phyloP scores from a whole-genome alignment of 768 basidiomycete species.

The Lentinula sp. region DNA sequence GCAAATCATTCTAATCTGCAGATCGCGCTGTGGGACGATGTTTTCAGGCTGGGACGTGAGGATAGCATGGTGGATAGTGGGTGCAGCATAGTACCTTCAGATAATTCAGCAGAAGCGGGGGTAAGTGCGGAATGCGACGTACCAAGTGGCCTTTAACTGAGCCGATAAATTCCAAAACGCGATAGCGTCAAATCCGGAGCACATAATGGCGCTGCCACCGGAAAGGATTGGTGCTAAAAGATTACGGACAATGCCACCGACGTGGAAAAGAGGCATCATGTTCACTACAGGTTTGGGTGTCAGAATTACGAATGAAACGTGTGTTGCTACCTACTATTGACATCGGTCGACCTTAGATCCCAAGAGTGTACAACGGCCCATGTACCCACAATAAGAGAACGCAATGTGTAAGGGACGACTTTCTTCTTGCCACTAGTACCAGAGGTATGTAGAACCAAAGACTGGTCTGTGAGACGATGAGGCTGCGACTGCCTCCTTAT shows the following conservation, averaged over 20 bases:
- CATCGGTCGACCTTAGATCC: conserved; percentile 30
- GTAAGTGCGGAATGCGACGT: conserved; percentile 14
- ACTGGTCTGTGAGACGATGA: conserved; percentile 37
- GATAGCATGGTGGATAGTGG: conserved; percentile 47
- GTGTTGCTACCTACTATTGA: conserved; percentile 34
- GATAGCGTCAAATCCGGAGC: conserved; percentile 46
- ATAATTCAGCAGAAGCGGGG: conserved; percentile 1
- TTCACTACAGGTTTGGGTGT: conserved; percentile 22
- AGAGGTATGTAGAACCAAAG: conserved; percentile 53
- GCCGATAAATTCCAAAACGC: conserved; percentile 40
- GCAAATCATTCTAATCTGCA: conserved; percentile 39
- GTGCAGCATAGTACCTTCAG: conserved; percentile 43
- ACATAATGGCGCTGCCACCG: conserved; percentile 51
- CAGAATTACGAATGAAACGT: not conserved
- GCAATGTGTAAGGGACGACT: conserved; percentile 38
- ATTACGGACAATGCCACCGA: conserved; percentile 55
- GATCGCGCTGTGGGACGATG: conserved; percentile 24
- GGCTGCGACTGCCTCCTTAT: conserved; percentile 20
- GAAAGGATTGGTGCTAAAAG: conserved; percentile 51
- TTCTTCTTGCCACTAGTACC: conserved; percentile 55
- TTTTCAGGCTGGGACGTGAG: conserved; percentile 28
- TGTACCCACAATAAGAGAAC: conserved; percentile 36
- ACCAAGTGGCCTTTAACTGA: conserved; percentile 43
- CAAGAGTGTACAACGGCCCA: conserved; percentile 38
- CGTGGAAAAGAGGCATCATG: conserved; percentile 56